Percentiles rank a stretch among this genome's conserved stretches.
phyloP scores from a whole-genome alignment of 148 eudicot species.

The Bassia scoparia region DNA sequence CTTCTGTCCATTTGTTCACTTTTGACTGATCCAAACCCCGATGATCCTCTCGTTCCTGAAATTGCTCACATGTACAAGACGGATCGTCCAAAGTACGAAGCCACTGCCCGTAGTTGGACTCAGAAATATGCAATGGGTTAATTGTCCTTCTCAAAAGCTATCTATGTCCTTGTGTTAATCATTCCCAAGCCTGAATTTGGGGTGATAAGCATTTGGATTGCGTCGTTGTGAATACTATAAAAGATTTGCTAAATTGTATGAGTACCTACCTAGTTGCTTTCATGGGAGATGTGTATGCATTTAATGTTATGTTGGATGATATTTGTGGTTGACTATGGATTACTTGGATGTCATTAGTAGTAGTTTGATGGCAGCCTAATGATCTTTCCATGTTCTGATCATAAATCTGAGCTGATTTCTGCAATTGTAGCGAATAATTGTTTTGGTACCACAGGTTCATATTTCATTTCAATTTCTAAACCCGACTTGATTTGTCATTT shows the following conservation, averaged over 20 bases:
- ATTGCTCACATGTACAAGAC: constrained; percentile 55
- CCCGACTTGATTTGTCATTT: background rate
- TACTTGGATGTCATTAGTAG: background rate
- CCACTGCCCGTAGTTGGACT: constrained; percentile 41
- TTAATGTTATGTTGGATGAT: constrained; percentile 8
- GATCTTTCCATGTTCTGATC: background rate
- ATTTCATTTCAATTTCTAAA: background rate
- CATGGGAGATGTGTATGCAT: constrained; percentile 12
- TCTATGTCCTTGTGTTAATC: constrained; percentile 12
- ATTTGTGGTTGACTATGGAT: constrained; percentile 12
- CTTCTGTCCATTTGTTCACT: constrained; percentile 48
- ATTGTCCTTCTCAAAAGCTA: constrained; percentile 10
- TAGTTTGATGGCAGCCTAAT: background rate
- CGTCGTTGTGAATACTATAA: constrained; percentile 30
- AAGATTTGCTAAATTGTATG: constrained; percentile 16
- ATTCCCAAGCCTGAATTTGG: background rate
- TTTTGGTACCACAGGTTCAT: background rate
- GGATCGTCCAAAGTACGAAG: constrained; percentile 39
- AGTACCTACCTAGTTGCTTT: constrained; percentile 13
- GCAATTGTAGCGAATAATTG: background rate
- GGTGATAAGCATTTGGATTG: constrained; percentile 16
- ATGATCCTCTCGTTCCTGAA: constrained; percentile 48
- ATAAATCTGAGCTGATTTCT: background rate
- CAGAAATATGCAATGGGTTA: constrained; percentile 43
- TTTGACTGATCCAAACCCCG: constrained; percentile 46